Evolutionary conservation across 352 stramenopile species (phyloP), one percentile per base, ranked within the genome.

Genomic region (Globisporangium solare): DNA sequence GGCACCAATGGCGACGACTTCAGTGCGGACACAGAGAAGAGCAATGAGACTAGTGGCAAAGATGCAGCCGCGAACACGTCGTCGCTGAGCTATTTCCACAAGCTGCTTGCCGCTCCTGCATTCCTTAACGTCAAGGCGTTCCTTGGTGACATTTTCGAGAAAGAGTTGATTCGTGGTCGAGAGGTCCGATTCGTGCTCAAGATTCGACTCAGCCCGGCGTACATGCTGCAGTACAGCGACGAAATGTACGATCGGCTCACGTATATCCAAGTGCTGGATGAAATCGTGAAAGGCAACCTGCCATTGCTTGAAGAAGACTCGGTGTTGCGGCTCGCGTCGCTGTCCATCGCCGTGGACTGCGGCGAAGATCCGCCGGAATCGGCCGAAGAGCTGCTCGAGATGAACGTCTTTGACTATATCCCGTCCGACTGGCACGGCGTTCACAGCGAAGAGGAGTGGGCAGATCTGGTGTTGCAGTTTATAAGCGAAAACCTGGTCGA

Each of bases 161-260:
- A 87, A 51, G 86, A 97, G 53, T 57, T 95, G 42, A 86, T 95
- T 46, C 87, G 94, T 61, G 83, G 86, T 24, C 76, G 86, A 13
- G 78, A 94, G n/a, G 86, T 97, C 40, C 88, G 72, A 11, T 98
- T 98, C 56, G 86, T 97, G 60, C 73, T 96, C 32, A 98, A 97
- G 69, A 95, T 98, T 52, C 92, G 94, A 13, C 70, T 98, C 18
- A 81, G 78, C 39, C 82, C 80, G 22, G 70, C 87, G 39, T 90
- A 92, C 56, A 83, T 84, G 50, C 60, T 92, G 46, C 82, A 94
- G 56, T 89, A 94, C 60, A 74, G 79, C 39, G 86, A 95, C 53
- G 83, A 88, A 55, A 83, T 94, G 69, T 93, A 87, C 63, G 74
- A 92, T 39, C 76, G 84, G 14, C 65, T 94, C 20, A 70, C 92